Conservation (phyloP, 1,139 yeast species). For the Insectozyma bohioensis region DNA sequence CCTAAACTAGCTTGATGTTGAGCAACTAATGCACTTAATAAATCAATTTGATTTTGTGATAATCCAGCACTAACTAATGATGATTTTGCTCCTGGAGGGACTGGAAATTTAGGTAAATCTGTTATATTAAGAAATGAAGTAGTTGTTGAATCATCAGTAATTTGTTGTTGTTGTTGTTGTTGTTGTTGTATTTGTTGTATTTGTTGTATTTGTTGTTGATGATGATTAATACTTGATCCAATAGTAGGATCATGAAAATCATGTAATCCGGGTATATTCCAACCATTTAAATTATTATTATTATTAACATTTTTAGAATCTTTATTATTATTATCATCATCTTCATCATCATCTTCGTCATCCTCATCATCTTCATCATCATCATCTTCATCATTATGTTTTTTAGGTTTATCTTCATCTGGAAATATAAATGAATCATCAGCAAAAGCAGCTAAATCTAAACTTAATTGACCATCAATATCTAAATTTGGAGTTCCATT, state of each 20-base stretch:
- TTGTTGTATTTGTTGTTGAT: background rate
- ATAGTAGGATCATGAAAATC: conserved; percentile 1
- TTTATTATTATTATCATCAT: background rate
- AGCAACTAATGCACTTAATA: conserved; percentile 69
- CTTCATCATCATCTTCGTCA: background rate
- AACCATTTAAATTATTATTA: conserved; percentile 1
- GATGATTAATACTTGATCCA: no score
- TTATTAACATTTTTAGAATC: conserved; percentile 1
- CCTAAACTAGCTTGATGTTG: conserved; percentile 53
- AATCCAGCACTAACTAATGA: conserved; percentile 66
- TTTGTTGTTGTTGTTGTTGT: conserved; percentile 6
- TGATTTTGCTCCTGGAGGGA: conserved; percentile 70
- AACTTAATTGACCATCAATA: conserved; percentile 66
- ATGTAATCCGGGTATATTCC: conserved; percentile 8
- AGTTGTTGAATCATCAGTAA: background rate
- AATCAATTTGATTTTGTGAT: conserved; percentile 65
- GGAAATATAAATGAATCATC: conserved; percentile 77
- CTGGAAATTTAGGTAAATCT: conserved; percentile 57
- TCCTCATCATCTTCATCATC: conserved; percentile 6
- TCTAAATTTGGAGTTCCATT: conserved; percentile 40
- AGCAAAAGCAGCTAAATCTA: conserved; percentile 78
- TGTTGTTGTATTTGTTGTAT: conserved; percentile 11
- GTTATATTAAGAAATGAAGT: conserved; percentile 9
- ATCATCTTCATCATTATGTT: conserved; percentile 18
- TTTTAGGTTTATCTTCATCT: conserved; percentile 67